phyloP scores from a whole-genome alignment of 106 monocot genomes.

The Amphibolis antarctica region DNA sequence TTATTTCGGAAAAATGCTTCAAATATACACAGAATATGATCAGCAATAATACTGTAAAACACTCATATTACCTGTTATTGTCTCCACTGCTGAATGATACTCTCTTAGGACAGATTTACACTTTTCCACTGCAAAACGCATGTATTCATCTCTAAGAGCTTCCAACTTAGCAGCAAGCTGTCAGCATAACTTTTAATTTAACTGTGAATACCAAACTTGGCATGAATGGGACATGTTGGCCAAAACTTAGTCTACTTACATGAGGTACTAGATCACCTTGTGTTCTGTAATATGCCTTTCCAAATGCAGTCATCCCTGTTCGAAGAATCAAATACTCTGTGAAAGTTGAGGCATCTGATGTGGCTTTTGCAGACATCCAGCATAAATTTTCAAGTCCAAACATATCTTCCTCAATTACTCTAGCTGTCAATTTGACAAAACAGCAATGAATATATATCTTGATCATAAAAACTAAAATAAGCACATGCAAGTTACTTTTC shows the following conservation, averaged over 20 bases:
- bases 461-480: background rate
- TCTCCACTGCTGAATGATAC: constrained; percentile 72
- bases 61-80: constrained; percentile 37
- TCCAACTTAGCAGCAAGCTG: constrained; percentile 24
- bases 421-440: constrained; percentile 28
- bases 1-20: too few relatives aligned
- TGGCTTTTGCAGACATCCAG: constrained; percentile 84
- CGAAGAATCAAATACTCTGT: constrained; percentile 60
- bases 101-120: constrained; percentile 57
- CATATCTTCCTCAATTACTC: constrained; percentile 85
- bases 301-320: constrained; percentile 89
- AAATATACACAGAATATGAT: too few relatives aligned
- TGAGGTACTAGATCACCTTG: constrained; percentile 67
- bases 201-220: background rate
- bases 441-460: background rate
- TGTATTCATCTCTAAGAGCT: constrained; percentile 63
- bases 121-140: constrained; percentile 72
- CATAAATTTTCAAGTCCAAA: constrained; percentile 77
- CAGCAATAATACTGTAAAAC: too few relatives aligned
- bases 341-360: constrained; percentile 46
- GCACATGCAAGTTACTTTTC: too few relatives aligned
- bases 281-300: constrained; percentile 63
- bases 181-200: background rate
- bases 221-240: background rate
- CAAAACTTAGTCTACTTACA: constrained; percentile 25